phyloP scores from a whole-genome alignment of 495 filamentous ascomycete genomes.

The Elaphomyces granulatus region DNA sequence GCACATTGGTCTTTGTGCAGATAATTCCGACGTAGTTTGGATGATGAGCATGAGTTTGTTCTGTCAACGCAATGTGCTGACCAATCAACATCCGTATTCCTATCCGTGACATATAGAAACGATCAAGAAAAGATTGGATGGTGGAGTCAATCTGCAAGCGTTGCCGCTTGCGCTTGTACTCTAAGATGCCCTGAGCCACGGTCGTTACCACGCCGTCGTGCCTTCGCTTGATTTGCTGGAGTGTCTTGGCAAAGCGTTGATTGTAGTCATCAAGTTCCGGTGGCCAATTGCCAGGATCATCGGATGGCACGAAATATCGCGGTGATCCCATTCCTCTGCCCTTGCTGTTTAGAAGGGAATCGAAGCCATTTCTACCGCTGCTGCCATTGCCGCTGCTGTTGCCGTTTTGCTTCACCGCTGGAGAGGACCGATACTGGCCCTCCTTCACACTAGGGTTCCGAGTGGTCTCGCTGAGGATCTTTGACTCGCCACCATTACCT shows the following conservation, averaged over 20 bases:
- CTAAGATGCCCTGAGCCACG: conserved; percentile 83
- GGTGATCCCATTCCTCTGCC: conserved; percentile 29
- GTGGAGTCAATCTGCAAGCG: conserved; percentile 96
- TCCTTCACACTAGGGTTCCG: conserved; percentile 78
- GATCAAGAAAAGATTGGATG: conserved; percentile 91
- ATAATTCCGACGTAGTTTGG: conserved; percentile 96
- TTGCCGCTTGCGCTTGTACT: conserved; percentile 93
- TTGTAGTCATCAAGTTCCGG: conserved; percentile 93
- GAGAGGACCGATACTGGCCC: conserved; percentile 74
- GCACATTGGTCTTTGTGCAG: conserved; percentile 94
- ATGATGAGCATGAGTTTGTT: conserved; percentile 74
- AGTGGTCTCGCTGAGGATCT: conserved; percentile 66
- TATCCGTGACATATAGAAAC: conserved; percentile 99
- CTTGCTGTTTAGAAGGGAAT: conserved; percentile 17
- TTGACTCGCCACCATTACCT: conserved; percentile 40
- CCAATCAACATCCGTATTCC: conserved; percentile 98
- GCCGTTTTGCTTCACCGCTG: conserved; percentile 21
- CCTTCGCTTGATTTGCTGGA: conserved; percentile 85
- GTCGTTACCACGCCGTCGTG: conserved; percentile 97
- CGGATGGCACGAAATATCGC: conserved; percentile 83
- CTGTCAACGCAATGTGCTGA: conserved; percentile 91
- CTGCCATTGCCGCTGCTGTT: conserved; percentile 38
- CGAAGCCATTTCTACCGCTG: conserved; percentile 32
- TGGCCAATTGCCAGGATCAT: conserved; percentile 81
- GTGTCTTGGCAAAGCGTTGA: conserved; percentile 65